Evolutionary conservation across 768 basidiomycete genomes (phyloP).

Genomic region (Holtermannia corniformis): DNA sequence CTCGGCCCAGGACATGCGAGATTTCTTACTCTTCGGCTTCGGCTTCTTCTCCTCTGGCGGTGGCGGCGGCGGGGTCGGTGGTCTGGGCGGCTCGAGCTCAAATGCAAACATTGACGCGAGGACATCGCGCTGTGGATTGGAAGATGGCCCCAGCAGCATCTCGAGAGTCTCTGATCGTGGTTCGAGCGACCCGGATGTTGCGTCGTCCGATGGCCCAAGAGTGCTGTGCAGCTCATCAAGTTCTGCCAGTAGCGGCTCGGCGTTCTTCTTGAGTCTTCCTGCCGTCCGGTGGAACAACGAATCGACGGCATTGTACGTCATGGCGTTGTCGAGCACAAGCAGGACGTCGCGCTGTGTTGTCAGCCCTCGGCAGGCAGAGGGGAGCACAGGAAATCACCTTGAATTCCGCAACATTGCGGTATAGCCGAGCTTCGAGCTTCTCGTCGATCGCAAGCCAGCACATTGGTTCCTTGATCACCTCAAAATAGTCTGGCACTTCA

Average conservation of each 20-base stretch:
- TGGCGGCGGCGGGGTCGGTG: slow-evolving; percentile 53
- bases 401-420: slow-evolving; percentile 60
- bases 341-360: slow-evolving; percentile 53
- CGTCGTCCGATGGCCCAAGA: slow-evolving; percentile 1
- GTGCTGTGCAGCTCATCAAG: slow-evolving; percentile 17
- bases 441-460: slow-evolving; percentile 77
- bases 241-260: slow-evolving; percentile 47
- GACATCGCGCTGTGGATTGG: slow-evolving; percentile 49
- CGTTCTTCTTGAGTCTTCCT: slow-evolving; percentile 49
- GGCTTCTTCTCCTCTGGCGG: slow-evolving; percentile 10
- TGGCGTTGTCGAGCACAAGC: slow-evolving; percentile 83
- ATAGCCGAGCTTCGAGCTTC: slow-evolving; percentile 75
- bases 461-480: slow-evolving; percentile 84
- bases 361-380: slow-evolving; percentile 6
- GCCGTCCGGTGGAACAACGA: slow-evolving; percentile 64
- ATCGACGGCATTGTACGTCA: slow-evolving; percentile 68
- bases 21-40: too few species aligned
- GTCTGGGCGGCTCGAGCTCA: slow-evolving; percentile 56
- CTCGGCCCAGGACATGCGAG: slow-evolving; percentile 4
- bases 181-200: slow-evolving; percentile 61
- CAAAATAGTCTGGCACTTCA: slow-evolving; percentile 81
- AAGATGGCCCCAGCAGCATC: slow-evolving; percentile 53
- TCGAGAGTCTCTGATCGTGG: slow-evolving; percentile 53
- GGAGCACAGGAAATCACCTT: too few species aligned
- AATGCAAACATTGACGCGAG: slow-evolving; percentile 60